phyloP scores from a whole-genome alignment of 148 eudicot genomes.

The Selenicereus undatus region DNA sequence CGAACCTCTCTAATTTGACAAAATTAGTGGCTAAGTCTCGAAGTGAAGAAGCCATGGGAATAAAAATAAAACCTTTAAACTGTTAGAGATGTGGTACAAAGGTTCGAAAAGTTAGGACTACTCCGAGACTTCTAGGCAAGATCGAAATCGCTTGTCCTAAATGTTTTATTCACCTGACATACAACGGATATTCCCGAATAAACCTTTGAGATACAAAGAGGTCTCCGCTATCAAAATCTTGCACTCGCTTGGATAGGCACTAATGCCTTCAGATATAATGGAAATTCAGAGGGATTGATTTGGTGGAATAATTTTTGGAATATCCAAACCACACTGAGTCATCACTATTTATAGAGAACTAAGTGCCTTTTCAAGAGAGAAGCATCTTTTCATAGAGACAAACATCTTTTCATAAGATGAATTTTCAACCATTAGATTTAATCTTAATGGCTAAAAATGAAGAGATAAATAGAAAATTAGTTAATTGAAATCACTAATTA shows the following conservation, averaged over 20 bases:
- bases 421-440: too few species aligned
- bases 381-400: not conserved
- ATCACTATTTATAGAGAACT: not conserved
- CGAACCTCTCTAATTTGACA: not conserved
- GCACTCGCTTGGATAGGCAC: not conserved
- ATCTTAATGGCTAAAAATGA: too few species aligned
- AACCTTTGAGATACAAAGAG: not conserved
- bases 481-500: too few species aligned
- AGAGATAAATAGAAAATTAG: too few species aligned
- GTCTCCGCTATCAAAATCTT: not conserved
- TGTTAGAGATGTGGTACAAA: not conserved
- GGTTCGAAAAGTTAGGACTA: not conserved
- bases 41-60: not conserved
- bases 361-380: not conserved
- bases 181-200: not conserved
- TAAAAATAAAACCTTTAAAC: not conserved
- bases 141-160: not conserved
- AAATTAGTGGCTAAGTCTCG: not conserved
- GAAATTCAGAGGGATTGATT: not conserved
- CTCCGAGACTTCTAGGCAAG: not conserved
- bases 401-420: too few species aligned
- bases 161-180: not conserved
- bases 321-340: not conserved
- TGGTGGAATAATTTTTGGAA: not conserved
- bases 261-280: not conserved